Percentiles rank a stretch among this genome's conserved stretches.
Evolutionary conservation across 2,329 filamentous ascomycete species (phyloP).

Genomic region (Kalaharituber pfeilii): DNA sequence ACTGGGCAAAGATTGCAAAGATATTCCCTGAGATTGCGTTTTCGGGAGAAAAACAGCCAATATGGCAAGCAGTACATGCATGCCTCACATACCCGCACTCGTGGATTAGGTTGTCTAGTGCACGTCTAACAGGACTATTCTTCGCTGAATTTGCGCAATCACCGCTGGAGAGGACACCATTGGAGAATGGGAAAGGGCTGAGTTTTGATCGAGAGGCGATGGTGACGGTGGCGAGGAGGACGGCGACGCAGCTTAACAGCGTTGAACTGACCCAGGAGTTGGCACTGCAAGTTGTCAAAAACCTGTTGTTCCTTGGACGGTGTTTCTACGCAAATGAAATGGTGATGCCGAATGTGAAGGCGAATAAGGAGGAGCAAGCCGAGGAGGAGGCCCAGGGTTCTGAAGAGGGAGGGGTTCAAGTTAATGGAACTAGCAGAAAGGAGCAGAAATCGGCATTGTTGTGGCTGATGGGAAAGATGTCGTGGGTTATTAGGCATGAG

Average conservation of each 20-base stretch:
- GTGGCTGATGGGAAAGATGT: slow-evolving; percentile 63
- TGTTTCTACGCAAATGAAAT: slow-evolving; percentile 43
- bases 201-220: slow-evolving; percentile 48
- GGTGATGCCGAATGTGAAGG: too few relatives aligned
- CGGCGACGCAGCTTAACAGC: slow-evolving; percentile 42
- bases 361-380: slow-evolving; percentile 28
- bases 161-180: slow-evolving; percentile 38
- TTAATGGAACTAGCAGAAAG: slow-evolving; percentile 27
- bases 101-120: slow-evolving; percentile 58
- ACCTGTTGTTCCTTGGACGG: slow-evolving; percentile 64
- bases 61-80: slow-evolving; percentile 54
- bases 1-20: slow-evolving; percentile 49
- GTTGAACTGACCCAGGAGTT: slow-evolving; percentile 52
- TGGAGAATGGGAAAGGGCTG: slow-evolving; percentile 55
- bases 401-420: slow-evolving; percentile 29
- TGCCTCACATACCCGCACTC: slow-evolving; percentile 56
- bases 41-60: slow-evolving; percentile 37
- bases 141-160: slow-evolving; percentile 58
- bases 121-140: slow-evolving; percentile 57
- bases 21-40: slow-evolving; percentile 48
- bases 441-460: slow-evolving; percentile 39
- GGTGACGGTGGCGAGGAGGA: slow-evolving; percentile 38
- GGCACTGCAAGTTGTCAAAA: slow-evolving; percentile 61
- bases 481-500: slow-evolving; percentile 62
- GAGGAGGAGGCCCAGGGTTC: slow-evolving; percentile 33